phyloP scores from a whole-genome alignment of 176 grass and related monocot genomes.

The Microstegium vimineum region DNA sequence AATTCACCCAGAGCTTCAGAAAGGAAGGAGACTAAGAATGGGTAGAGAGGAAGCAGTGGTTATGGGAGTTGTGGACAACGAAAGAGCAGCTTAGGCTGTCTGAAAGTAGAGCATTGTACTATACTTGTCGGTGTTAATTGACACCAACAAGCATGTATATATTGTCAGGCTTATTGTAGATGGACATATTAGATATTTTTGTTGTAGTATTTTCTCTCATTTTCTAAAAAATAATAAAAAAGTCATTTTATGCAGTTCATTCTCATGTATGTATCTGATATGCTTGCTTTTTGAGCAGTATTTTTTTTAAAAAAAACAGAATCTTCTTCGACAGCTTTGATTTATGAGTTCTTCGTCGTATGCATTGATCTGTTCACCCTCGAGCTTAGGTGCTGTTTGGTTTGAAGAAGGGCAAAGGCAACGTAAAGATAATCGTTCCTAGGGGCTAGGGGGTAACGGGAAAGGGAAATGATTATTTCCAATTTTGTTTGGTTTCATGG shows the following conservation, averaged over 20 bases:
- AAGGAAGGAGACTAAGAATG: not conserved
- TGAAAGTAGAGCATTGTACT: constrained; percentile 18
- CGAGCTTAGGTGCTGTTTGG: too few species aligned
- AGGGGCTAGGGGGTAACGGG: too few species aligned
- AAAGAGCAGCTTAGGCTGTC: constrained; percentile 1
- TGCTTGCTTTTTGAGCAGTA: not conserved
- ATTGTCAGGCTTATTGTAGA: constrained; percentile 32
- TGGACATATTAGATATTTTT: constrained; percentile 13
- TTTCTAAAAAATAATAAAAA: not conserved
- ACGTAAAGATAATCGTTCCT: too few species aligned
- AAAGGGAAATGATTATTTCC: too few species aligned
- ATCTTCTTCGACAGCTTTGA: too few species aligned
- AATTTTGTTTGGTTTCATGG: too few species aligned
- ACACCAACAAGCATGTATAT: constrained; percentile 36
- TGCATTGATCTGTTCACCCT: too few species aligned
- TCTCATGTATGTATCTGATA: not conserved
- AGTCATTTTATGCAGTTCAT: not conserved
- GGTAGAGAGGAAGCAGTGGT: not conserved
- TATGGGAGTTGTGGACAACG: not conserved
- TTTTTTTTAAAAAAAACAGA: not conserved
- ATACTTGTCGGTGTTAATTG: constrained; percentile 26
- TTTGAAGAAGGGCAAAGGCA: too few species aligned
- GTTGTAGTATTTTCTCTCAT: not conserved
- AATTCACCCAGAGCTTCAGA: not conserved
- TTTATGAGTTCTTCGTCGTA: not conserved